Percentiles rank a stretch among this genome's conserved stretches.
Evolutionary conservation across 768 basidiomycete species (phyloP).

Genomic region (Nidularia pulvinata): DNA sequence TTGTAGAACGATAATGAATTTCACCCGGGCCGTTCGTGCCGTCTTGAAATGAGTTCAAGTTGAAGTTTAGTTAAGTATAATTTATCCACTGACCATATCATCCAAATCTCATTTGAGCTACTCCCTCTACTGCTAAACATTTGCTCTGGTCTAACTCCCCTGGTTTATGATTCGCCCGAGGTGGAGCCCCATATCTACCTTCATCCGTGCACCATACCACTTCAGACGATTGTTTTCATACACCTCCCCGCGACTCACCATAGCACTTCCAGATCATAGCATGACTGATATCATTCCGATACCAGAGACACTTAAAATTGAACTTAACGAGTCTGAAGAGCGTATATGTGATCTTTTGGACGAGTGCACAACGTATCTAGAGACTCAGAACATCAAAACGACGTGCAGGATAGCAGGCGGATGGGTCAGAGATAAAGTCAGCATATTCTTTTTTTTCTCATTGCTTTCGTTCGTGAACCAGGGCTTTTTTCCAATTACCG

Average conservation of each 20-base stretch:
- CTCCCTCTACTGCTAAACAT: too few species aligned
- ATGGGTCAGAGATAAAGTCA: conserved; percentile 98
- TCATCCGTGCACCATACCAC: too few species aligned
- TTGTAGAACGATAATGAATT: too few species aligned
- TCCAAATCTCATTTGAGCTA: too few species aligned
- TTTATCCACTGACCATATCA: too few species aligned
- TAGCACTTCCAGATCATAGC: neutral
- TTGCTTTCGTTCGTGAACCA: conserved; percentile 2
- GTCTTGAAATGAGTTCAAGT: too few species aligned
- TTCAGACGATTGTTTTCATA: neutral
- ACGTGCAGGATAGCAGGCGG: conserved; percentile 94
- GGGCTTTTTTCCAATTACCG: too few species aligned
- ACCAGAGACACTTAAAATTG: conserved; percentile 31
- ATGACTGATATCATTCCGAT: neutral
- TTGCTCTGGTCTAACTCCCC: too few species aligned
- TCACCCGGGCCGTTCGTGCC: too few species aligned
- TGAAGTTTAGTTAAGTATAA: too few species aligned
- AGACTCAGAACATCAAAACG: conserved; percentile 50
- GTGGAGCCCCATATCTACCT: too few species aligned
- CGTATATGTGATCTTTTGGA: conserved; percentile 78
- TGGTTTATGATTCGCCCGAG: too few species aligned
- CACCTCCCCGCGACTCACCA: neutral
- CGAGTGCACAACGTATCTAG: conserved; percentile 63
- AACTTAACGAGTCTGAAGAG: conserved; percentile 68
- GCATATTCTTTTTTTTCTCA: neutral